Conservation (phyloP, 441 rosid species). For the Sinapis alba region DNA sequence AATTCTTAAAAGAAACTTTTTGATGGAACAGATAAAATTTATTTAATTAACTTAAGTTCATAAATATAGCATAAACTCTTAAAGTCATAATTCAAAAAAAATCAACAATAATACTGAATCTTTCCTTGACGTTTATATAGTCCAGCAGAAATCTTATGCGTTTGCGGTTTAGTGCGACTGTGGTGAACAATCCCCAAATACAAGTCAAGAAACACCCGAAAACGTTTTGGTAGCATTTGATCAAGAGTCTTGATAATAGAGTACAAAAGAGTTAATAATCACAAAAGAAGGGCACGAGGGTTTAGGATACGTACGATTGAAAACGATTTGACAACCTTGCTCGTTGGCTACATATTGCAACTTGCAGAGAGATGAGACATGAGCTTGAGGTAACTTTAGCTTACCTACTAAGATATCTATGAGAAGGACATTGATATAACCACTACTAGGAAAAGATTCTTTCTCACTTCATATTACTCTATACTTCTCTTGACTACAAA, state of each 20-base stretch:
- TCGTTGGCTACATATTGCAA: conserved; percentile 29
- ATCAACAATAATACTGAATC: background rate
- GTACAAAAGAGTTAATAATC: conserved; percentile 29
- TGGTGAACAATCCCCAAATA: background rate
- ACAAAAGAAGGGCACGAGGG: conserved; percentile 13
- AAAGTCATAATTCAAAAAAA: background rate
- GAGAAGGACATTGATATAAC: conserved; percentile 29
- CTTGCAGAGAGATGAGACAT: conserved; percentile 28
- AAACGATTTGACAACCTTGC: conserved; percentile 27
- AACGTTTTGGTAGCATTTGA: background rate
- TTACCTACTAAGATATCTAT: background rate
- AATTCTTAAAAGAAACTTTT: background rate
- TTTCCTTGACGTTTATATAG: background rate
- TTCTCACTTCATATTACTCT: conserved; percentile 18
- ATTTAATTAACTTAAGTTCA: background rate
- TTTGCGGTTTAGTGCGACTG: background rate
- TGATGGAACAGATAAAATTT: background rate
- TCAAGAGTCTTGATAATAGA: conserved; percentile 15
- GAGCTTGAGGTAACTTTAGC: conserved; percentile 18
- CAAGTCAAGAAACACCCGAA: conserved; percentile 18
- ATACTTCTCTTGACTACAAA: conserved; percentile 17
- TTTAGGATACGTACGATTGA: conserved; percentile 24
- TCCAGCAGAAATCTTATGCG: background rate
- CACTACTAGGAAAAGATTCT: conserved; percentile 30
- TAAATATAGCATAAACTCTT: background rate